Conservation (phyloP, 371 early-diverging fungal species). For the Capillidium rhysosporum region DNA sequence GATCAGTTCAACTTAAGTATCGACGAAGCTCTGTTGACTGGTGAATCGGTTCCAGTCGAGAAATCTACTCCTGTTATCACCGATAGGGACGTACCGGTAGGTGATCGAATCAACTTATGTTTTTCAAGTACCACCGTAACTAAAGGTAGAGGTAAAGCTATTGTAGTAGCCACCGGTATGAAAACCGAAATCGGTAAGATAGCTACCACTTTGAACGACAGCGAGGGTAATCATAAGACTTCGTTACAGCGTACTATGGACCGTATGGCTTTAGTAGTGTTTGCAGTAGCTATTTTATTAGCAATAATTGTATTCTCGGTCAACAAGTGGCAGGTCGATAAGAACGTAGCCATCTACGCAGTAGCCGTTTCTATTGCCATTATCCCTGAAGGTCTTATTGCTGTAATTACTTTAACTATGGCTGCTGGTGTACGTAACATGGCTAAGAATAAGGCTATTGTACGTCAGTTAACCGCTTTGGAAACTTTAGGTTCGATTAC, state of each 20-base stretch:
- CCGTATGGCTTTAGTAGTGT: slow-evolving; percentile 48
- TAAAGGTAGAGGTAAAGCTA: slow-evolving; percentile 31
- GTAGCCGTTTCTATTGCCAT: slow-evolving; percentile 78
- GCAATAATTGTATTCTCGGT: slow-evolving; percentile 51
- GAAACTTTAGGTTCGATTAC: slow-evolving; percentile 83
- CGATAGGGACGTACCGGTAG: slow-evolving; percentile 29
- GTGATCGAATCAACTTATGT: slow-evolving; percentile 32
- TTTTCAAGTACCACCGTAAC: slow-evolving; percentile 35
- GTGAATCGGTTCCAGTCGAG: slow-evolving; percentile 53
- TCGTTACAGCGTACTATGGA: slow-evolving; percentile 51
- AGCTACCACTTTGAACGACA: slow-evolving; percentile 57
- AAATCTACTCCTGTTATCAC: slow-evolving; percentile 27
- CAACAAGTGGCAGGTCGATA: slow-evolving; percentile 25
- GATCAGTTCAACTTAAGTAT: slow-evolving; percentile 60
- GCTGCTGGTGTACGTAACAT: slow-evolving; percentile 77
- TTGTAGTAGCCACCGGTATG: slow-evolving; percentile 61
- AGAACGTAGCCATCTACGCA: slow-evolving; percentile 43
- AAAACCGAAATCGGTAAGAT: slow-evolving; percentile 86
- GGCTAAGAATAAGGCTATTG: slow-evolving; percentile 70
- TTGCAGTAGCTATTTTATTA: slow-evolving; percentile 39
- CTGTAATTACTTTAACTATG: slow-evolving; percentile 74
- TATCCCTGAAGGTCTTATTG: slow-evolving; percentile 90
- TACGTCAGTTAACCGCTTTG: slow-evolving; percentile 69
- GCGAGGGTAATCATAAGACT: slow-evolving; percentile 37
- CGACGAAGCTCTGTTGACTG: slow-evolving; percentile 72